phyloP scores from a whole-genome alignment of 1,284 basidiomycete genomes.

The Termitomyces sp. region DNA sequence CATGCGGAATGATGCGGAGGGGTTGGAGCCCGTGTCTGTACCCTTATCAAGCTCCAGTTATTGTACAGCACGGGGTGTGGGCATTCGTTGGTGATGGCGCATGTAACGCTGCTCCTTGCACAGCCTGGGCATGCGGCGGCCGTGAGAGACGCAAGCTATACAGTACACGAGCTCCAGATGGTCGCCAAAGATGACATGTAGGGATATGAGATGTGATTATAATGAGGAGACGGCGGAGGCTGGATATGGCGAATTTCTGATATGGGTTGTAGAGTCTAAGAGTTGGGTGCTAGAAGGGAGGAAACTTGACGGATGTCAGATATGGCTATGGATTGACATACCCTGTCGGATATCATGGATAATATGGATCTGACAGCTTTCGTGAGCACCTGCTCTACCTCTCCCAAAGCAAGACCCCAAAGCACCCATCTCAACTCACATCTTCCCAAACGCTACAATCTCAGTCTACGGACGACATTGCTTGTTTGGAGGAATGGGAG shows the following conservation, averaged over 20 bases:
- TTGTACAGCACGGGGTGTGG: too few relatives aligned
- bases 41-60: too few relatives aligned
- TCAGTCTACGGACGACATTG: too few relatives aligned
- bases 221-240: slow-evolving; percentile 47
- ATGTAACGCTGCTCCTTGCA: not conserved
- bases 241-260: slow-evolving; percentile 54
- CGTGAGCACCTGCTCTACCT: slow-evolving; percentile 44
- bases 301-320: slow-evolving; percentile 3
- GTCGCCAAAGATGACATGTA: slow-evolving; percentile 46
- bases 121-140: too few relatives aligned
- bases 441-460: too few relatives aligned
- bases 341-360: slow-evolving; percentile 61
- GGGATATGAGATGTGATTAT: slow-evolving; percentile 36
- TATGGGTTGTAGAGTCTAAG: slow-evolving; percentile 56
- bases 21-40: too few relatives aligned
- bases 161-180: slow-evolving; percentile 50
- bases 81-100: too few relatives aligned
- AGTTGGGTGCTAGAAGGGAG: slow-evolving; percentile 46
- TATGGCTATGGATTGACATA: slow-evolving; percentile 20
- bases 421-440: slow-evolving; percentile 42
- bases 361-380: slow-evolving; percentile 38
- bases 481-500: too few relatives aligned
- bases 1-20: too few relatives aligned
- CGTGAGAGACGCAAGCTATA: slow-evolving; percentile 24
- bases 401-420: slow-evolving; percentile 37